Percentiles rank a stretch among this genome's conserved stretches.
phyloP scores from a whole-genome alignment of 495 filamentous ascomycete genomes.

The Neurospora sp. region DNA sequence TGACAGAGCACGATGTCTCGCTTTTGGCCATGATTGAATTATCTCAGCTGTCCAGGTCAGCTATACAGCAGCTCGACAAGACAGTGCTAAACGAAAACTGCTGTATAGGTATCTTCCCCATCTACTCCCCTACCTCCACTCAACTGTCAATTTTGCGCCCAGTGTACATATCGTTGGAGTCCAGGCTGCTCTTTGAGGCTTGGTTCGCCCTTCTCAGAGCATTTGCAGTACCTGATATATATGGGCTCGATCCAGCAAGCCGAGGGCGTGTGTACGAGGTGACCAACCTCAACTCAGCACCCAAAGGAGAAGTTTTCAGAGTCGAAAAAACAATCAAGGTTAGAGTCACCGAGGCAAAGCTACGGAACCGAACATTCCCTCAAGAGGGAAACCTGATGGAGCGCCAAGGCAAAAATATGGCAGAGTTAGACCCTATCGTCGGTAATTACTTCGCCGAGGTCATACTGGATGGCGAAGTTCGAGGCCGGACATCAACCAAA shows the following conservation, averaged over 20 bases:
- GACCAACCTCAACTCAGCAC: conserved; percentile 26
- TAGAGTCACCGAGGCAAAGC: conserved; percentile 49
- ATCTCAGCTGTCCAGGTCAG: conserved; percentile 79
- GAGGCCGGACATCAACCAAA: conserved; percentile 77
- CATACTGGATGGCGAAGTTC: conserved; percentile 80
- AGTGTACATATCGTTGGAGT: conserved; percentile 80
- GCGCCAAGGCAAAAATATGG: conserved; percentile 16
- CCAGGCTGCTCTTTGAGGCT: conserved; percentile 81
- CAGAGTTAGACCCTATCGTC: conserved; percentile 26
- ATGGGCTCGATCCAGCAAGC: conserved; percentile 41
- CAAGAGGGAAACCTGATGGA: conserved; percentile 23
- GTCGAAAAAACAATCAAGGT: conserved; percentile 49
- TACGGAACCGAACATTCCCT: conserved; percentile 23
- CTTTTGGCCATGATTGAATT: conserved; percentile 76
- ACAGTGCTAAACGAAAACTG: conserved; percentile 93
- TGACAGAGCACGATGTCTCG: conserved; percentile 69
- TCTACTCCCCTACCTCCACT: conserved; percentile 58
- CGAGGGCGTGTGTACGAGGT: conserved; percentile 32
- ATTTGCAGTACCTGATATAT: conserved; percentile 89
- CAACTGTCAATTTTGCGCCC: conserved; percentile 57
- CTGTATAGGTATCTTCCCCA: conserved; percentile 84
- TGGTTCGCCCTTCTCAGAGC: conserved; percentile 92
- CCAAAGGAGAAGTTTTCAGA: conserved; percentile 41
- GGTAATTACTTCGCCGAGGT: conserved; percentile 82
- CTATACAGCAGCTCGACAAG: conserved; percentile 78